phyloP scores from a whole-genome alignment of 1,284 basidiomycete genomes.

The Ganoderma resinaceum region DNA sequence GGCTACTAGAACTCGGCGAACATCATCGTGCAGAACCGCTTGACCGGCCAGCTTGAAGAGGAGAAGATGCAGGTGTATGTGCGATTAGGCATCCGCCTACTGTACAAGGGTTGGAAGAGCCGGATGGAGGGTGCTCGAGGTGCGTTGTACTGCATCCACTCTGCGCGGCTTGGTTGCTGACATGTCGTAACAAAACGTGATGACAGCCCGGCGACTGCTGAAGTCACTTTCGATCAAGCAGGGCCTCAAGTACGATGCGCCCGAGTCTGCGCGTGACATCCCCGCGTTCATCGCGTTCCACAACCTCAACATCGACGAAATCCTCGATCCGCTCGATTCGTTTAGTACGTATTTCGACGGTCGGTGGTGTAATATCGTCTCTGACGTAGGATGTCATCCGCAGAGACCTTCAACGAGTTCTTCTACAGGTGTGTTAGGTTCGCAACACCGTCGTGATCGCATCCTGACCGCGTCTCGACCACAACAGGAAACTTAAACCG shows the following conservation, averaged over 20 bases:
- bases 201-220: slow-evolving; percentile 75
- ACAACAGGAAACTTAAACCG: slow-evolving; percentile 83
- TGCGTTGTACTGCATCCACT: slow-evolving; percentile 34
- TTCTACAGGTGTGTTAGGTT: slow-evolving; percentile 69
- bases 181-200: not conserved
- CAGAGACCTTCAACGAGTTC: slow-evolving; percentile 90
- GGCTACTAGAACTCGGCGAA: slow-evolving; percentile 92
- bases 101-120: slow-evolving; percentile 93
- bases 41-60: slow-evolving; percentile 92
- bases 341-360: slow-evolving; percentile 66
- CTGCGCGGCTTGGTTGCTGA: slow-evolving; percentile 1
- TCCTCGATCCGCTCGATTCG: slow-evolving; percentile 81
- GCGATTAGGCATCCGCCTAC: slow-evolving; percentile 86
- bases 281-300: slow-evolving; percentile 92
- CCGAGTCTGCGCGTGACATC: slow-evolving; percentile 87
- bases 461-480: slow-evolving; percentile 34
- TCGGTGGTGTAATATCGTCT: not conserved
- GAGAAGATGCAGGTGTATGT: slow-evolving; percentile 99
- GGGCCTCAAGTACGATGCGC: slow-evolving; percentile 91
- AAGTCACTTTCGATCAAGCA: slow-evolving; percentile 95
- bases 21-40: slow-evolving; percentile 93
- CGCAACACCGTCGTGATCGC: slow-evolving; percentile 10
- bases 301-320: slow-evolving; percentile 83
- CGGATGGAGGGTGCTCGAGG: slow-evolving; percentile 92
- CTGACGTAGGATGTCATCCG: not conserved